These are phyloP conservation scores for Cynanchum wilfordii DNA, from an alignment of 257 asterid species.

Conservation along the genomic window DNA sequence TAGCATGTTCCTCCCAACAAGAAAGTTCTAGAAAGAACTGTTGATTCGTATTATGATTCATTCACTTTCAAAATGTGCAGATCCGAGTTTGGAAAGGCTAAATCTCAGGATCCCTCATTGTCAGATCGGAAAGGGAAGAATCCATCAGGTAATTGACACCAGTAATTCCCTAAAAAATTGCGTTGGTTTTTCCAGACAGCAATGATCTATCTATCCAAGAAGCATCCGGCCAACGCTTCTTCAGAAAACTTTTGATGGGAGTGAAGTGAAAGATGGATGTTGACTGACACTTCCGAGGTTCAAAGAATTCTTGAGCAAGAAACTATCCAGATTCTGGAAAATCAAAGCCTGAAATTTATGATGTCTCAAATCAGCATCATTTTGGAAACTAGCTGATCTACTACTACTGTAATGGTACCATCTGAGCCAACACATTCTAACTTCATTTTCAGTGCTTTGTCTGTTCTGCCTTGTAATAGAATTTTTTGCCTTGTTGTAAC, in stretches of 20 bases:
- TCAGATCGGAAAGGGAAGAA: constrained; percentile 39
- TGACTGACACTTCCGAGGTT: not conserved
- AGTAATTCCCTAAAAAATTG: not conserved
- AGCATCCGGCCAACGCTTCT: not conserved
- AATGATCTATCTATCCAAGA: not conserved
- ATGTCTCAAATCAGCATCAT: not conserved
- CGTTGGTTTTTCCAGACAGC: not conserved
- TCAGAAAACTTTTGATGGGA: not conserved
- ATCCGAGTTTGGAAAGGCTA: constrained; percentile 63
- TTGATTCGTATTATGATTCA: not conserved
- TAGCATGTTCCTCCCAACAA: not conserved
- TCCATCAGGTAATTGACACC: constrained; percentile 24
- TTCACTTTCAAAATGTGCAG: constrained; percentile 28
- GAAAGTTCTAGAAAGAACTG: not conserved
- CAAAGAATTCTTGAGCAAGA: not conserved
- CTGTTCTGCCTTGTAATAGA: not conserved
- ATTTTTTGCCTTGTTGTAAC: not conserved
- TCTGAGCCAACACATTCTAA: not conserved
- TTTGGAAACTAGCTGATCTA: not conserved
- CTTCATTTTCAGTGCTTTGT: not conserved
- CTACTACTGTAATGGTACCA: not conserved
- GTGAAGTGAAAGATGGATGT: not conserved
- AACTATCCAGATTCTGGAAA: not conserved
- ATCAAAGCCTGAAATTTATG: not conserved
- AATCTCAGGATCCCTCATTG: constrained; percentile 42